Evolutionary conservation across 1,284 basidiomycete genomes (phyloP).

Genomic region (Singerocomus inundabilis): DNA sequence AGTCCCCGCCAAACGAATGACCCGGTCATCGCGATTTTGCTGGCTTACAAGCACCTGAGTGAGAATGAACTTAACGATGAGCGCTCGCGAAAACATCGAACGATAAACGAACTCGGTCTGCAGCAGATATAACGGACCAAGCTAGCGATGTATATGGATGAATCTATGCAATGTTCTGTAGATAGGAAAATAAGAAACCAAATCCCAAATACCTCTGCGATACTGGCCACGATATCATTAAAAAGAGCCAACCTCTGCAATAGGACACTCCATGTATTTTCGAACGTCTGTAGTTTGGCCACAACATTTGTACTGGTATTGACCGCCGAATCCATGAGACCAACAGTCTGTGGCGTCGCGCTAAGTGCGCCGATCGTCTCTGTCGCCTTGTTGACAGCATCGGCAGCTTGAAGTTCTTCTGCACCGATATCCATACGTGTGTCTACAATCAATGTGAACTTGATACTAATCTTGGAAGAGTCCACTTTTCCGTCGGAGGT

Average conservation of each 20-base stretch:
- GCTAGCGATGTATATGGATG: conserved; percentile 20
- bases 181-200: background rate
- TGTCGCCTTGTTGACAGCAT: conserved; percentile 9
- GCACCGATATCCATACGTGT: background rate
- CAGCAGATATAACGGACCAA: conserved; percentile 26
- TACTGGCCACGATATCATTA: conserved; percentile 4
- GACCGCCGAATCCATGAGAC: background rate
- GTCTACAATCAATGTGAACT: conserved; percentile 9
- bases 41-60: conserved; percentile 22
- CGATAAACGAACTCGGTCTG: conserved; percentile 13
- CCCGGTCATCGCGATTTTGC: conserved; percentile 10
- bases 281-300: conserved; percentile 10
- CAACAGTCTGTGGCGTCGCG: background rate
- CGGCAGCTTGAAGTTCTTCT: conserved; percentile 16
- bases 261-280: conserved; percentile 19
- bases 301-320: background rate
- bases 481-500: background rate
- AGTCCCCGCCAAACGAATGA: conserved; percentile 11
- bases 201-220: conserved; percentile 16
- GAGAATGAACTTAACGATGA: background rate
- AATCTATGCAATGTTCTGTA: conserved; percentile 12
- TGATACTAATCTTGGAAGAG: conserved; percentile 12
- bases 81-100: background rate
- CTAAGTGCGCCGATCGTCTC: background rate
- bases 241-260: conserved; percentile 16